A percentile compares a stretch with the other conserved stretches of the same genome.
Conservation (phyloP, 306 rosid genomes). For the Geum urbanum region DNA sequence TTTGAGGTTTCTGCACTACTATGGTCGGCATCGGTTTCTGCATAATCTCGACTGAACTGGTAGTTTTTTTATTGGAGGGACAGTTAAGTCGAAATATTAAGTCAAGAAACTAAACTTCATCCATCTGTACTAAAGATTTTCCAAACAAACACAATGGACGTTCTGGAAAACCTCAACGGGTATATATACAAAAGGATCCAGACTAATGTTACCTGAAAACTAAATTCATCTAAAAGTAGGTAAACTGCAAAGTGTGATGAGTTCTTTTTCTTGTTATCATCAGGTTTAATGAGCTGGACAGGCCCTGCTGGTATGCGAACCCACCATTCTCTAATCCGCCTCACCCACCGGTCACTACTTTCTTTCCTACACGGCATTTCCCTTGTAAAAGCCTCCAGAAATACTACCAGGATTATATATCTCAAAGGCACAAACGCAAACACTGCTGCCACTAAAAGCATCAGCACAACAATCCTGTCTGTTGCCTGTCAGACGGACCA, state of each 20-base stretch:
- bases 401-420: constrained; percentile 45
- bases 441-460: constrained; percentile 52
- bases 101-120: no score
- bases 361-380: constrained; percentile 77
- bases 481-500: constrained; percentile 57
- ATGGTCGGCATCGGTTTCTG: no score
- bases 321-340: constrained; percentile 95
- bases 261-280: constrained; percentile 62
- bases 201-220: constrained; percentile 48
- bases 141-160: no score
- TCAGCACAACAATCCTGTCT: constrained; percentile 57
- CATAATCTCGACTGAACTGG: no score
- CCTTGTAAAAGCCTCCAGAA: constrained; percentile 71
- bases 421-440: constrained; percentile 63
- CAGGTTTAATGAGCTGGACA: constrained; percentile 62
- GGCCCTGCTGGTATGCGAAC: constrained; percentile 94
- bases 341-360: constrained; percentile 50
- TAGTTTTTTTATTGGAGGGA: constrained; percentile 50
- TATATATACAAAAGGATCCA: no score
- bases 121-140: no score
- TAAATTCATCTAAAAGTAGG: constrained; percentile 28
- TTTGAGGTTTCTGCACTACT: no score
- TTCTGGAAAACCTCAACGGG: no score
- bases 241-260: constrained; percentile 12
- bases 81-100: constrained; percentile 58